phyloP scores from a whole-genome alignment of 352 stramenopile genomes.

The Globisporangium barbulae region DNA sequence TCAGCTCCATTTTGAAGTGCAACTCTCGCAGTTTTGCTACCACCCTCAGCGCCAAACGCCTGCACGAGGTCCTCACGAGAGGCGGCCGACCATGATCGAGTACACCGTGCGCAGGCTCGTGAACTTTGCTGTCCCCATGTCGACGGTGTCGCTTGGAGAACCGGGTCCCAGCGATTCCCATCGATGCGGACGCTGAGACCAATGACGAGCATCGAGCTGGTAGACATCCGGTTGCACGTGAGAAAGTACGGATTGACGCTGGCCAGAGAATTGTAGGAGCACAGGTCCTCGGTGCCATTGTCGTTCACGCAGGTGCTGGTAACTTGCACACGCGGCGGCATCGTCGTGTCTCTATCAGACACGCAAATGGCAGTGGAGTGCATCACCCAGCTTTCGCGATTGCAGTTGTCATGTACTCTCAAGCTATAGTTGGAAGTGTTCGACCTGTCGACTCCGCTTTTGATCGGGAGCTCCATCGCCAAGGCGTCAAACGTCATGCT shows the following conservation, averaged over 20 bases:
- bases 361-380: not conserved
- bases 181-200: not conserved
- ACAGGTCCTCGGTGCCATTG: conserved; percentile 11
- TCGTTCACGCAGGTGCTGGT: conserved; percentile 16
- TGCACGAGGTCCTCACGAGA: not conserved
- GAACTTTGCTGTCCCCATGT: not conserved
- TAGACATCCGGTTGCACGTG: conserved; percentile 1
- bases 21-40: too few species aligned
- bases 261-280: too few species aligned
- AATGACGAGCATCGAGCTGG: conserved; percentile 6
- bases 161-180: not conserved
- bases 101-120: not conserved
- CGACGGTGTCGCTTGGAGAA: too few species aligned
- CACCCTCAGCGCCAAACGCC: not conserved
- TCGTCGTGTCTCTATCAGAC: too few species aligned
- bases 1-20: too few species aligned
- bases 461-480: conserved; percentile 18
- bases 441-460: too few species aligned
- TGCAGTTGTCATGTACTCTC: not conserved
- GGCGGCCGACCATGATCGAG: not conserved
- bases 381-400: not conserved
- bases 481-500: conserved; percentile 19
- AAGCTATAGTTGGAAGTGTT: too few species aligned
- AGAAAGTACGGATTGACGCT: too few species aligned
- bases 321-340: conserved; percentile 7